Evolutionary conservation across 1,139 yeast genomes (phyloP).

Genomic region (Taphrina confusa): DNA sequence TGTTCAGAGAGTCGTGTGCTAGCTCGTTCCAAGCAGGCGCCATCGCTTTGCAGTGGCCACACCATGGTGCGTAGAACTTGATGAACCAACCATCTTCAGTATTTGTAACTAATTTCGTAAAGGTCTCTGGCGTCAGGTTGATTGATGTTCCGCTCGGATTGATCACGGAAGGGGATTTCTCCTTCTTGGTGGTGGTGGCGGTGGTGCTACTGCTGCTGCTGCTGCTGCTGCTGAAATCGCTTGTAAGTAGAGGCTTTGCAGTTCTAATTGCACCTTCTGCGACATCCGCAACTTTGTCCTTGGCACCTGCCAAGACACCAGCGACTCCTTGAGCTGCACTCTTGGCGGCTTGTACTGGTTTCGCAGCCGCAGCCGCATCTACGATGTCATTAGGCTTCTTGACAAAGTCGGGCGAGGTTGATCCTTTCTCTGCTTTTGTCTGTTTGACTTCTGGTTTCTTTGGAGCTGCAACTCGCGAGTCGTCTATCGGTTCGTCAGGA

Average conservation of each 20-base stretch:
- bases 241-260: background rate
- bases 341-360: background rate
- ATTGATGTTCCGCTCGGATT: slow-evolving; percentile 41
- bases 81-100: slow-evolving; percentile 49
- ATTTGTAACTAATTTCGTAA: slow-evolving; percentile 40
- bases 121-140: slow-evolving; percentile 39
- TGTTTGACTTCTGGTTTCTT: slow-evolving; percentile 1
- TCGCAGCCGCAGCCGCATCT: background rate
- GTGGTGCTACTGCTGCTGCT: no score
- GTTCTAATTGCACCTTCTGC: background rate
- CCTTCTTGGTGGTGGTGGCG: background rate
- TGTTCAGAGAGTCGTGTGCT: slow-evolving; percentile 45
- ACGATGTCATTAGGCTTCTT: background rate
- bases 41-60: slow-evolving; percentile 49
- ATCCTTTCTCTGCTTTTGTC: background rate
- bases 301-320: background rate
- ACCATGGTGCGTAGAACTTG: slow-evolving; percentile 49
- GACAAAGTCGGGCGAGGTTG: background rate
- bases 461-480: background rate
- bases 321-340: background rate
- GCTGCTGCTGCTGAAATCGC: background rate
- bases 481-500: slow-evolving; percentile 11
- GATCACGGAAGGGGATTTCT: background rate
- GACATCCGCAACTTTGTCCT: background rate
- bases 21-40: slow-evolving; percentile 48